Evolutionary conservation across 345 rosid species (phyloP), one percentile per base, ranked within the genome.

Genomic region (Hibiscus syriacus): DNA sequence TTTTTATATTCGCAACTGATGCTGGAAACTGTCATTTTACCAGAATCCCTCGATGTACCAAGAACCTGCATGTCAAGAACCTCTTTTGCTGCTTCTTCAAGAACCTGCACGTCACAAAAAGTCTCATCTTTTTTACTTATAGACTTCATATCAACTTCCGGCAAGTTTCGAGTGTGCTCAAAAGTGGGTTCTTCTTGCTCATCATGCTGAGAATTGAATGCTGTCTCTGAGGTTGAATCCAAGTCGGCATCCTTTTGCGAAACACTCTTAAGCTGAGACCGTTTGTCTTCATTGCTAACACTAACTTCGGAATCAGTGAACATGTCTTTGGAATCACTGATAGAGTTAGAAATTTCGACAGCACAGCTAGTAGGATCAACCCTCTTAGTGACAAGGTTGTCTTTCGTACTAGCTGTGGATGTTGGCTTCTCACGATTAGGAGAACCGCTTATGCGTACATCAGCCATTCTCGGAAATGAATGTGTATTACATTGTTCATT

Each of bases 321-420:
- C 22, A 79, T 72, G 72, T 84, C 87, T 70, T 84, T 86, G 10
- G 84, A 79, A 77, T 79, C 74, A 36, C 77, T 77, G 30, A 71
- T 57, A 29, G 83, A 72, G 73, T 81, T 83, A 1, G 83, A 81
- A n/a, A 77, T 55, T 60, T 83, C 84, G 49, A 74, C 34, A 13
- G 70, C 55, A 64, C 71, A 81, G 72, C 86, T 83, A 52, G 88
- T 80, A 22, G 88, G 87, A 81, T 88, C 90, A 12, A 87, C 85
- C 72, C 81, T 82, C 78, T 88, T 87, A 61, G 90, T 87, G 59
- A 84, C 89, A 53, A 77, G 89, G 79, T 66, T 84, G 68, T 90
- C 90, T 25, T 85, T 87, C 13, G 86, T 70, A 65, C 87, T 83
- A 55, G 83, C 80, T 23, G 82, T 73, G 48, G 90, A 87, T 61